These are phyloP conservation scores for Pythium angustatum DNA, from an alignment of 352 stramenopile genomes.

Conservation along the genomic window DNA sequence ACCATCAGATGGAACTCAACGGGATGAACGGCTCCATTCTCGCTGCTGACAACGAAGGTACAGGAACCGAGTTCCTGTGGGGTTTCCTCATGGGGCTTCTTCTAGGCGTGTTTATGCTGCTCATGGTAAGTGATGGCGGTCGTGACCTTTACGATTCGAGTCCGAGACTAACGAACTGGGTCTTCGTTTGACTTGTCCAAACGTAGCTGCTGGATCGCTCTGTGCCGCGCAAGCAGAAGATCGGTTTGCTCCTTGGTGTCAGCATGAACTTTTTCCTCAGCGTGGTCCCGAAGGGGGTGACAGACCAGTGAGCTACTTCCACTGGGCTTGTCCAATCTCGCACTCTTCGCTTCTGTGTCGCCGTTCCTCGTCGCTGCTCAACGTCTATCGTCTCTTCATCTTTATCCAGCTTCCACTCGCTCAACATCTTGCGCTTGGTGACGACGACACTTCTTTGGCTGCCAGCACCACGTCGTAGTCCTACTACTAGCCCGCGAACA, in stretches of 20 bases:
- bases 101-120: slow-evolving; percentile 88
- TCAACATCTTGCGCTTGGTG: background rate
- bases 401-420: background rate
- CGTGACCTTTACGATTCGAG: too few relatives aligned
- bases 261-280: slow-evolving; percentile 91
- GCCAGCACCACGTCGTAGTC: background rate
- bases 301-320: slow-evolving; percentile 41
- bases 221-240: slow-evolving; percentile 85
- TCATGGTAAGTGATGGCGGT: slow-evolving; percentile 80
- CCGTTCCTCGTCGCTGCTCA: slow-evolving; percentile 1
- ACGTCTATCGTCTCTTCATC: slow-evolving; percentile 4
- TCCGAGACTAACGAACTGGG: background rate
- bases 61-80: slow-evolving; percentile 86
- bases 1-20: slow-evolving; percentile 85
- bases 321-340: background rate
- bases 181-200: background rate
- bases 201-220: slow-evolving; percentile 82
- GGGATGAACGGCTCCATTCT: slow-evolving; percentile 83
- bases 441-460: background rate
- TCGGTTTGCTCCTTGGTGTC: slow-evolving; percentile 80
- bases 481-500: too few relatives aligned
- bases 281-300: slow-evolving; percentile 79
- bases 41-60: slow-evolving; percentile 86
- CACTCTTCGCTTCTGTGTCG: background rate
- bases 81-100: slow-evolving; percentile 87